Evolutionary conservation across 345 rosid species (phyloP), one percentile per base, ranked within the genome.

Genomic region (Rubroshorea leprosula): DNA sequence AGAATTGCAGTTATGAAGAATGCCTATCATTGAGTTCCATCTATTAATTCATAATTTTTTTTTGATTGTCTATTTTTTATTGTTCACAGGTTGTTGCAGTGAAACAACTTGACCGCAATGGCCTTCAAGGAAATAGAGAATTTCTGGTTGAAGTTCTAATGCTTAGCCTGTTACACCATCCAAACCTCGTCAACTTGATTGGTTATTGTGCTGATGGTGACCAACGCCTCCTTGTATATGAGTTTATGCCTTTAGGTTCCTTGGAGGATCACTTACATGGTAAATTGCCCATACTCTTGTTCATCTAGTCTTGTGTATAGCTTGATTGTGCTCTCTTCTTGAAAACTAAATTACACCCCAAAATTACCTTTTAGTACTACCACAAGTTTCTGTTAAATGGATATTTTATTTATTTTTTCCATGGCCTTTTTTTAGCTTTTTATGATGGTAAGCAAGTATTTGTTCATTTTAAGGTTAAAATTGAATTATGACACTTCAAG

Each of bases 131-230:
- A 72, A 92, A 92, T 66, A 80, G 97, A 80, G 99, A 92, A 73
- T 92, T 92, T 78, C 85, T 84, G 61, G 98, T 92, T 58, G 98
- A 92, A 72, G 96, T 92, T 73, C 95, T 92, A 53, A 88, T 92
- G 96, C 89, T 92, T 62, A 89, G 99, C 68, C 90, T 92, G 65
- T 76, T 92, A 50, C 97, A 92, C 87, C 99, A 92, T 58, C 61
- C 86, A 51, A 89, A 92, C 66, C 99, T 92, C 43, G 97, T 89
- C 51, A 92, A 89, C 67, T 73, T 92, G 83, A 89, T 89, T 57
- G 99, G 99, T 54, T 92, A 92, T 75, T 89, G 99, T 55, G 99
- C 97, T 26, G 97, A 92, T 76, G 97, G 97, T 49, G 99, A 92
- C 60, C 99, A 92, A 44, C 86, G 97, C 62, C 91, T 92, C 58